These are phyloP conservation scores for Oryza australiensis DNA, from an alignment of 176 grass and related monocot genomes.

Conservation along the genomic window DNA sequence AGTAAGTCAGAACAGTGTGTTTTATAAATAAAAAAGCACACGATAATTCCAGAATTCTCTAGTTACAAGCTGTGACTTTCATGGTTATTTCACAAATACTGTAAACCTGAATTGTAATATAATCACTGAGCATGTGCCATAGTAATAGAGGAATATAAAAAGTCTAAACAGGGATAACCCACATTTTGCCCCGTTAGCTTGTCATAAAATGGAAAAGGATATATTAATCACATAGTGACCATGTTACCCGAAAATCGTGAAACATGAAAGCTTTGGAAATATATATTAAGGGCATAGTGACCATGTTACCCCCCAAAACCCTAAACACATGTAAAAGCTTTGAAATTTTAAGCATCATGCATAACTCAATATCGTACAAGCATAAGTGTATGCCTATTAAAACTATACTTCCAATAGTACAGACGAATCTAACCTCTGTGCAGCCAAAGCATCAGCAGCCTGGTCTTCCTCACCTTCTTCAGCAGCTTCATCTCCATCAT, in stretches of 20 bases:
- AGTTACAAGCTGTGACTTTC: background rate
- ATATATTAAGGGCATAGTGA: no score
- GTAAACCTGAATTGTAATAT: background rate
- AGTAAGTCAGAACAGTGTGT: background rate
- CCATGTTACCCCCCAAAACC: no score
- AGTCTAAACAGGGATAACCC: background rate
- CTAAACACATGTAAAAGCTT: no score
- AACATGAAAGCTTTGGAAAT: no score
- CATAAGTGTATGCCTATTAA: background rate
- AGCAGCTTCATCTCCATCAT: constrained; percentile 63
- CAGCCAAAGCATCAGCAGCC: constrained; percentile 37
- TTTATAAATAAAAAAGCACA: background rate
- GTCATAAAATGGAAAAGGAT: background rate
- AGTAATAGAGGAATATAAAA: background rate
- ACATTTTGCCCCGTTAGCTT: background rate
- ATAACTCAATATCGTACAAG: background rate
- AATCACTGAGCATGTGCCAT: background rate
- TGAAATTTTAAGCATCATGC: background rate
- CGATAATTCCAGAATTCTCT: background rate
- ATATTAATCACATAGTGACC: no score
- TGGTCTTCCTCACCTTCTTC: constrained; percentile 42
- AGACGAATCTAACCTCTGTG: constrained; percentile 41
- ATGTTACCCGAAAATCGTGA: no score
- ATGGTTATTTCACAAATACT: constrained; percentile 2
- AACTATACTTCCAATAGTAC: background rate